Evolutionary conservation across 2,329 filamentous ascomycete genomes (phyloP).

Genomic region (Alternaria gaisen): DNA sequence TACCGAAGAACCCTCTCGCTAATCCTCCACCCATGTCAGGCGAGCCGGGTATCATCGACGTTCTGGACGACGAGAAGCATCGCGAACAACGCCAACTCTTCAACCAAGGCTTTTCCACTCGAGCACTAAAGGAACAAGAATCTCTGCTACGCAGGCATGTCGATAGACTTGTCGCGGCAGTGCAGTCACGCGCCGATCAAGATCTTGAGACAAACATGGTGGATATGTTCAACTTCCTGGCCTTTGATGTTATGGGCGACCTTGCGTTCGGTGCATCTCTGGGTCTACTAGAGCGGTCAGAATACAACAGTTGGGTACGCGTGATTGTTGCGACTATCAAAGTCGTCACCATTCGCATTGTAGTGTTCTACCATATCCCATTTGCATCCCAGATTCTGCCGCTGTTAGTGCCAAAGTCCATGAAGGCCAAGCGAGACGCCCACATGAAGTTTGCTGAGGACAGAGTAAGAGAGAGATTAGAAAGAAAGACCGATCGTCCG

Average conservation of each 20-base stretch:
- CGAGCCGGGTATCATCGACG: constrained; percentile 11
- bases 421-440: constrained; percentile 11
- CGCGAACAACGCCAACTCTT: constrained; percentile 15
- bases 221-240: constrained; percentile 12
- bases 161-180: constrained; percentile 10
- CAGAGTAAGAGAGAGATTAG: constrained; percentile 5
- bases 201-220: constrained; percentile 6
- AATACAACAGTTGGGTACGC: constrained; percentile 9
- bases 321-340: constrained; percentile 11
- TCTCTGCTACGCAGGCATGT: constrained; percentile 9
- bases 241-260: constrained; percentile 11
- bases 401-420: constrained; percentile 10
- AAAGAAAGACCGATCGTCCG: constrained; percentile 3
- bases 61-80: constrained; percentile 13
- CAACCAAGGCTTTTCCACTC: constrained; percentile 13
- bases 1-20: constrained; percentile 11
- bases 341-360: constrained; percentile 8
- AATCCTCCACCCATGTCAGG: constrained; percentile 14
- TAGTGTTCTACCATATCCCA: constrained; percentile 11
- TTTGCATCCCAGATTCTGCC: constrained; percentile 12
- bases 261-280: constrained; percentile 10
- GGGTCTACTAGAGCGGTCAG: constrained; percentile 7
- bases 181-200: constrained; percentile 9
- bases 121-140: constrained; percentile 13
- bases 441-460: constrained; percentile 14